phyloP scores from a whole-genome alignment of 179 eudicot genomes.

The Silene noctiflora region DNA sequence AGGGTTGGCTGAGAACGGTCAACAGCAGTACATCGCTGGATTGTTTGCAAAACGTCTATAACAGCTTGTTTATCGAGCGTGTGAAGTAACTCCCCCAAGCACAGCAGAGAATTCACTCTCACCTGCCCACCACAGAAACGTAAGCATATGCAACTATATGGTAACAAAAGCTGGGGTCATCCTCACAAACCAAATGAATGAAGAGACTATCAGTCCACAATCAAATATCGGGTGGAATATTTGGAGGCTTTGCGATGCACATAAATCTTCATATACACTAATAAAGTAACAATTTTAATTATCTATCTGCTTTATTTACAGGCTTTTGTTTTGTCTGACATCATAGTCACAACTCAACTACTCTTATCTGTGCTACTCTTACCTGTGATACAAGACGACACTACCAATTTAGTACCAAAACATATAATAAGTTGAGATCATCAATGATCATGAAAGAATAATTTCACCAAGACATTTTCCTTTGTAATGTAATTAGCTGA shows the following conservation, averaged over 20 bases:
- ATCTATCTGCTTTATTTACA: too few relatives aligned
- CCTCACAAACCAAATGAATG: neutral
- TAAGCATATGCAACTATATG: slow-evolving; percentile 14
- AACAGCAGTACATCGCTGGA: slow-evolving; percentile 93
- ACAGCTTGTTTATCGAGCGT: slow-evolving; percentile 74
- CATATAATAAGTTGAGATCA: too few relatives aligned
- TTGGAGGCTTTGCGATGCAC: neutral
- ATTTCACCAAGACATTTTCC: too few relatives aligned
- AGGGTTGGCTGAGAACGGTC: slow-evolving; percentile 95
- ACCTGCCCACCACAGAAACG: slow-evolving; percentile 54
- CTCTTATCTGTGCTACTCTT: neutral
- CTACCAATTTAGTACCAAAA: neutral
- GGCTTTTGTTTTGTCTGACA: too few relatives aligned
- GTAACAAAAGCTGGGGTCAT: neutral
- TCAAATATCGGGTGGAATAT: neutral
- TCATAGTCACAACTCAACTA: neutral
- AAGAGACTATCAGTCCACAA: slow-evolving; percentile 4
- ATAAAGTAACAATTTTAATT: too few relatives aligned
- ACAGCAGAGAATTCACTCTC: slow-evolving; percentile 87
- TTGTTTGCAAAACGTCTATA: slow-evolving; percentile 69
- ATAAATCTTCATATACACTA: neutral
- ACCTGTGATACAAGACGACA: neutral
- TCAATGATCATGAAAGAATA: too few relatives aligned
- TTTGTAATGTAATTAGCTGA: too few relatives aligned
- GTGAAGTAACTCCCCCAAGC: slow-evolving; percentile 78